A percentile compares a stretch with the other conserved stretches of the same genome.
phyloP scores from a whole-genome alignment of 176 grass and related monocot species.

The Lolium rigidum region DNA sequence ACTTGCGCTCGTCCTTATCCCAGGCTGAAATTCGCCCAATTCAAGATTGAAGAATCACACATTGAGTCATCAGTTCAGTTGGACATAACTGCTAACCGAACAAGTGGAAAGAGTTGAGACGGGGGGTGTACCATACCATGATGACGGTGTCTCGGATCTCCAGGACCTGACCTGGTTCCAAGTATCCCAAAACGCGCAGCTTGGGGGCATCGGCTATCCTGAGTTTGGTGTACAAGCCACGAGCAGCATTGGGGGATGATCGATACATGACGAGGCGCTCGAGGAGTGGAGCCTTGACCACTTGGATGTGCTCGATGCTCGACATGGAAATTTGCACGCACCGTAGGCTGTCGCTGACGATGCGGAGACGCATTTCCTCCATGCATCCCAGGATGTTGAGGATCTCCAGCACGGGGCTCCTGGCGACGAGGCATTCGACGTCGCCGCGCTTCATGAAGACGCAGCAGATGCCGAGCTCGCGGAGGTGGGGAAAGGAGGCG shows the following conservation, averaged over 20 bases:
- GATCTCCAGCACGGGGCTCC: constrained; percentile 21
- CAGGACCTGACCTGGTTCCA: not conserved
- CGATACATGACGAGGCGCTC: constrained; percentile 29
- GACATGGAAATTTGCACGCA: constrained; percentile 6
- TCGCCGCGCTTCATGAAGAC: not conserved
- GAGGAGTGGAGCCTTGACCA: not conserved
- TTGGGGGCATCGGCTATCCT: constrained; percentile 25
- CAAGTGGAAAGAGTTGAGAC: not conserved
- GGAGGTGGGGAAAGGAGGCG: constrained; percentile 16
- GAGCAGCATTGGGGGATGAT: not conserved
- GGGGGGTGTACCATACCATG: not conserved
- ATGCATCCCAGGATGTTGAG: not conserved
- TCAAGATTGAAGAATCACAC: not conserved
- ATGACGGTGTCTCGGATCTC: not conserved
- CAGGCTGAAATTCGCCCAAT: not conserved
- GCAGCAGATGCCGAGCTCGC: constrained; percentile 20
- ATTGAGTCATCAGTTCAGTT: not conserved
- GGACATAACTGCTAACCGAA: not conserved
- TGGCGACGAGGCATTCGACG: not conserved
- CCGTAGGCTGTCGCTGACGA: not conserved
- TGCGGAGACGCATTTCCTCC: not conserved
- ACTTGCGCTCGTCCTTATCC: not conserved
- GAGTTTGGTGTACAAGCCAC: not conserved
- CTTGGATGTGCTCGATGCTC: not conserved
- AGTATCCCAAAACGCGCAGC: not conserved